Evolutionary conservation across 352 stramenopile species (phyloP).

Genomic region (Globisporangium heterothallicum): DNA sequence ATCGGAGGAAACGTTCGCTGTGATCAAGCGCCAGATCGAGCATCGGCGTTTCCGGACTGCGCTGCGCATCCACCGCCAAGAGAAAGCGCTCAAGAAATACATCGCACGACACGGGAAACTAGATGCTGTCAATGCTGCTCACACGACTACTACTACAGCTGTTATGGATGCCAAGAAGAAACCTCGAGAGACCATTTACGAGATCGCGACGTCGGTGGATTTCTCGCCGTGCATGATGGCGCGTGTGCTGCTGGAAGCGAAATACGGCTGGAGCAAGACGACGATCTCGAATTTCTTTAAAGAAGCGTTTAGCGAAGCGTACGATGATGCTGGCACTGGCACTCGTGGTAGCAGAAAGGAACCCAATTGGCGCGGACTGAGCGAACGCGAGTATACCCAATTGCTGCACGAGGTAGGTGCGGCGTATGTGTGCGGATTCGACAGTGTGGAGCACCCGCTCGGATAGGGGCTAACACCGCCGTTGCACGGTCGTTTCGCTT

Average conservation of each 20-base stretch:
- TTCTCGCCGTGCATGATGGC: constrained; percentile 73
- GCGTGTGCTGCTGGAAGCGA: constrained; percentile 46
- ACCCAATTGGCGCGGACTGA: neutral
- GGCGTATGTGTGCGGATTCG: neutral
- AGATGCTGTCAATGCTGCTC: neutral
- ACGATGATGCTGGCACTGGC: neutral
- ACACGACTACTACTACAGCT: neutral
- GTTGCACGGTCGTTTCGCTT: no score
- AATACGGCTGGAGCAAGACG: constrained; percentile 56
- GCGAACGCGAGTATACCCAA: constrained; percentile 19
- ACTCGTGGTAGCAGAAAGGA: neutral
- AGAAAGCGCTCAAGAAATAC: constrained; percentile 53
- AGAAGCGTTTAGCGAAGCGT: constrained; percentile 27
- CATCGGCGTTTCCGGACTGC: constrained; percentile 37
- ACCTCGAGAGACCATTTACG: constrained; percentile 24
- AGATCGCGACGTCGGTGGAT: constrained; percentile 35
- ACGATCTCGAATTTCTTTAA: constrained; percentile 69
- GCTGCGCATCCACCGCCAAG: constrained; percentile 48
- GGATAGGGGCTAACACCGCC: no score
- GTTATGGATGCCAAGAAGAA: neutral
- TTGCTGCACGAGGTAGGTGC: constrained; percentile 25
- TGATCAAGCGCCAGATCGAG: constrained; percentile 55
- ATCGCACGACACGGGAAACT: constrained; percentile 25
- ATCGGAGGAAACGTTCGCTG: constrained; percentile 41
- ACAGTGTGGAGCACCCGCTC: neutral